Base-by-base conservation (phyloP, 2,329 filamentous ascomycete species). In the Tolypocladium sp. region DNA sequence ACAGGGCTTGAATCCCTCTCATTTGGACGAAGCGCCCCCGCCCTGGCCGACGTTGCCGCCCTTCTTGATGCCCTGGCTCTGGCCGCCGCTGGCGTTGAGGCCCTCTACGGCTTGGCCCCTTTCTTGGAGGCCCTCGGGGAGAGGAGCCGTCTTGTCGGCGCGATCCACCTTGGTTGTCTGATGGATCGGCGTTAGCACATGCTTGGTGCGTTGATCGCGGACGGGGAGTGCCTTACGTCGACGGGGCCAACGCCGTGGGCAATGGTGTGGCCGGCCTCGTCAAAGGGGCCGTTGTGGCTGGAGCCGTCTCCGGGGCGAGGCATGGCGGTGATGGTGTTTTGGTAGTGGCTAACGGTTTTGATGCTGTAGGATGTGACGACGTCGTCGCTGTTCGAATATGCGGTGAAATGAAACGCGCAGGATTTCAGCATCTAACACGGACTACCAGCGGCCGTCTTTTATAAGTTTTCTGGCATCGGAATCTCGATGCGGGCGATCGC, bases 231-330 rank as follows among this genome's bases (percentile, higher is more conserved):
- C 63, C 73, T 61, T 65, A 80, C 78, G 52, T 73, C 66, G 25
- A 69, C 65, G 12, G 69, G 58, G 15, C 75, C 77, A 12, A 70
- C 70, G 42, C 79, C 79, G 68, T 81, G 79, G 59, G 71, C 67
- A 56, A 80, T 76, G 69, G 76, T 62, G 62, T 78, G 70, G 59
- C 68, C 68, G 12, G 69, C 66, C 58, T 75, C 74, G 40, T 77
- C 65, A 60, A 75, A 69, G 58, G 73, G 73, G 60, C 76, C 76
- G 68, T 81, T 81, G 69, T 82, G 71, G 59, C 74, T 73, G 62
- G 72, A 73, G 57, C 77, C 77, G 66, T 77, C 76, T 77, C 78
- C 78, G 61, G 77, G 70, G 67, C 78, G 76, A 76, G 79, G 78
- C 79, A 81, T 82, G 60, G 59, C 77, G 68, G 56, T 17, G 20